Conservation (phyloP, 169 alveolate genomes). For the Fabrea salina region DNA sequence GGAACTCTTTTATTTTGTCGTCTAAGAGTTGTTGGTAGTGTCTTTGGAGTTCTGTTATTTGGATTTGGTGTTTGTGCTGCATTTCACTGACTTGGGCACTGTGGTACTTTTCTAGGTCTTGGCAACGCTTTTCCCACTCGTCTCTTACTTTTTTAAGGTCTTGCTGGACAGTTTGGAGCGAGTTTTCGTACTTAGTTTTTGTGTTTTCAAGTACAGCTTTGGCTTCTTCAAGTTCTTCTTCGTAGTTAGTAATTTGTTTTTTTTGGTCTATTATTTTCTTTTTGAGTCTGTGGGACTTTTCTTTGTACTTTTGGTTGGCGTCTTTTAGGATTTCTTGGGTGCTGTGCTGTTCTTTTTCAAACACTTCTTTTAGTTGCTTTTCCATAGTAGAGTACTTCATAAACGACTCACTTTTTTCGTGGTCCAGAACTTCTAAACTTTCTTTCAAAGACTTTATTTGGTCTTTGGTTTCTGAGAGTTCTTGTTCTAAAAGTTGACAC, state of each 20-base stretch:
- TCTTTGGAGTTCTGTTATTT: slow-evolving; percentile 9
- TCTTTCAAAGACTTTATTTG: background rate
- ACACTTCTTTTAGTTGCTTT: background rate
- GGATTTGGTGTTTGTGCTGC: background rate
- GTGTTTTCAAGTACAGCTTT: background rate
- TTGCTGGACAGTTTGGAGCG: background rate
- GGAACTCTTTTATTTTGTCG: background rate
- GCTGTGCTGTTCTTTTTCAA: background rate
- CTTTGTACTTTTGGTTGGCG: background rate
- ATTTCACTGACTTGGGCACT: background rate
- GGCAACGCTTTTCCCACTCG: slow-evolving; percentile 16
- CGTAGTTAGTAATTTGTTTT: background rate
- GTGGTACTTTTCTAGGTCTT: slow-evolving; percentile 1
- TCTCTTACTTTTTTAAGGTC: slow-evolving; percentile 4
- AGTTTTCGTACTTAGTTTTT: background rate
- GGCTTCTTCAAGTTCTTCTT: background rate
- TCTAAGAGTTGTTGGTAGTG: background rate
- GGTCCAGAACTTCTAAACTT: background rate
- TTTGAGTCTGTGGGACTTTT: background rate
- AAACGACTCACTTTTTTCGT: background rate
- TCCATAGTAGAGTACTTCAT: background rate
- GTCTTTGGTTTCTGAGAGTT: no score
- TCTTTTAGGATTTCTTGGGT: background rate
- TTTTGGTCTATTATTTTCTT: slow-evolving; percentile 14
- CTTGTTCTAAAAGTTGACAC: background rate